Percentiles rank a stretch among this genome's conserved stretches.
Conservation (phyloP, 2,329 filamentous ascomycete species). For the Fusarium citri region DNA sequence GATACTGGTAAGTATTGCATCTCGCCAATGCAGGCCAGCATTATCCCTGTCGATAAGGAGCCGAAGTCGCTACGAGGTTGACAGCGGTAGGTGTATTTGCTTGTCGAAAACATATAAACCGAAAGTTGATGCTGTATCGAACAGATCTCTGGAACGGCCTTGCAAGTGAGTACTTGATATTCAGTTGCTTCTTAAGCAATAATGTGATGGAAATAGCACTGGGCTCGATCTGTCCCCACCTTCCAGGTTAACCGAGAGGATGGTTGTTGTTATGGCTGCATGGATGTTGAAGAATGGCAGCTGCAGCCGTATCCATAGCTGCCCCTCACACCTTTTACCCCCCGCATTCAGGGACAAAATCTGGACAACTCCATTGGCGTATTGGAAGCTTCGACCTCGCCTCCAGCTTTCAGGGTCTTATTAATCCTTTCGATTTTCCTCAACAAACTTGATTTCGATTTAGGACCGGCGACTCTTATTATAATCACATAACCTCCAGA, state of each 20-base stretch:
- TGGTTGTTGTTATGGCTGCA: conserved; percentile 8
- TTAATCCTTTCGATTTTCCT: conserved; percentile 11
- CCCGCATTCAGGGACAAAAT: conserved; percentile 44
- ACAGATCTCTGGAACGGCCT: neutral
- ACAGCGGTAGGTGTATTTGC: neutral
- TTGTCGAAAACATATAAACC: neutral
- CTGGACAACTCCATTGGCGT: conserved; percentile 28
- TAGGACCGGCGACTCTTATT: neutral
- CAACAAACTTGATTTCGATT: conserved; percentile 35
- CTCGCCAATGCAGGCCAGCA: conserved; percentile 21
- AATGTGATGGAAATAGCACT: neutral
- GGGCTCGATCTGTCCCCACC: neutral
- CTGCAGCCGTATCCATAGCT: conserved; percentile 11
- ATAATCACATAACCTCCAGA: neutral
- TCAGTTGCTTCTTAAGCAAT: neutral
- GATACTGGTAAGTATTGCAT: conserved; percentile 12
- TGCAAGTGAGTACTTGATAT: neutral
- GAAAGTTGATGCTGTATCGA: neutral
- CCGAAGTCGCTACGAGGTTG: conserved; percentile 14
- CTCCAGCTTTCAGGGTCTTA: conserved; percentile 33
- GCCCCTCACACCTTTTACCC: conserved; percentile 28
- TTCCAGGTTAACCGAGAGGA: neutral
- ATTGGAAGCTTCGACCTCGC: conserved; percentile 5
- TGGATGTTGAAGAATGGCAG: conserved; percentile 14
- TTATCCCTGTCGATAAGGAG: conserved; percentile 16